Evolutionary conservation across 495 filamentous ascomycete species (phyloP).

Genomic region (Viridothelium virens): DNA sequence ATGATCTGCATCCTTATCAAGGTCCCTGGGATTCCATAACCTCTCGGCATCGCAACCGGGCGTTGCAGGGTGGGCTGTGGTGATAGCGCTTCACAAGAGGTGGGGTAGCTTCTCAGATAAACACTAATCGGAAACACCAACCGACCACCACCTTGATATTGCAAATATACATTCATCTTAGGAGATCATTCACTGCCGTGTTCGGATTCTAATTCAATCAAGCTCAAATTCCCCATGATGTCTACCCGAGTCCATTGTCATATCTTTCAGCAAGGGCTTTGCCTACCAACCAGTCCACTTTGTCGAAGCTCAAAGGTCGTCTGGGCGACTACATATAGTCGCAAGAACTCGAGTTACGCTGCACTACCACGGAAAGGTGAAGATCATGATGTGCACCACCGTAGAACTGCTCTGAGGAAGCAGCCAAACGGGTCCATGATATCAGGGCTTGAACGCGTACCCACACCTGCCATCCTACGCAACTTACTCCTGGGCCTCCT

Average conservation of each 20-base stretch:
- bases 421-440: neutral
- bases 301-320: neutral
- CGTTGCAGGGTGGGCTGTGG: neutral
- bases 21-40: neutral
- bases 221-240: neutral
- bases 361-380: neutral
- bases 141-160: neutral
- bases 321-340: neutral
- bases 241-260: conserved; percentile 1
- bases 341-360: neutral
- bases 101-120: neutral
- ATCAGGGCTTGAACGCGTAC: conserved; percentile 9
- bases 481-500: neutral
- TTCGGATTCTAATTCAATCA: neutral
- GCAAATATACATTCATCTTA: neutral
- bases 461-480: conserved; percentile 6
- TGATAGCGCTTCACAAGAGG: conserved; percentile 1
- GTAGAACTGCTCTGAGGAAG: neutral
- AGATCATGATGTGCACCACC: conserved; percentile 2
- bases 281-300: neutral
- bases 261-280: conserved; percentile 1
- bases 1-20: neutral
- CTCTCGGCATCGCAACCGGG: conserved; percentile 8
- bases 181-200: neutral
- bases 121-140: conserved; percentile 7